Conservation (phyloP, 306 rosid genomes). For the Spatholobus suberectus region DNA sequence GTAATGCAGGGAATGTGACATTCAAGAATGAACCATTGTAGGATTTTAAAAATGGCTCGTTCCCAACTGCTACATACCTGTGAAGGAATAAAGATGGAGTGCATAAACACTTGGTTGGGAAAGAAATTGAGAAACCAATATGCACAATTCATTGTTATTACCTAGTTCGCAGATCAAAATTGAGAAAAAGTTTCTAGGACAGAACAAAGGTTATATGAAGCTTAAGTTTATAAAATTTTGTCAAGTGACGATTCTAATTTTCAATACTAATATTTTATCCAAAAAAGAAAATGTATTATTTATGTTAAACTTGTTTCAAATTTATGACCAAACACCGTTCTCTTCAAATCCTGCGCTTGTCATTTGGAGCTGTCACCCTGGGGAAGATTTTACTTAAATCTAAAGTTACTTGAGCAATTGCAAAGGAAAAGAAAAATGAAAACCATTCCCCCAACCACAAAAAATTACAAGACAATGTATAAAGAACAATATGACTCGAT, state of each 20-base stretch:
- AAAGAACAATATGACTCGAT: background rate
- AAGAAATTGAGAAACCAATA: background rate
- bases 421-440: no score
- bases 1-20: conserved; percentile 86
- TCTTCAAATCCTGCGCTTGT: no score
- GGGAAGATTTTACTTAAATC: background rate
- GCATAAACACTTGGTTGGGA: background rate
- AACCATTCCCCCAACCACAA: no score
- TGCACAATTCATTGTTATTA: background rate
- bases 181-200: background rate
- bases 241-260: no score
- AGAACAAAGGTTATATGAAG: background rate
- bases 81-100: background rate
- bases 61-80: conserved; percentile 97
- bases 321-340: no score
- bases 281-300: no score
- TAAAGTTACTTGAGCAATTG: background rate
- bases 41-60: conserved; percentile 86
- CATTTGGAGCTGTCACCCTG: background rate
- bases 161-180: background rate
- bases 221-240: background rate
- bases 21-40: conserved; percentile 85
- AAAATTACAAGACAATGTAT: no score
- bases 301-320: no score
- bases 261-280: background rate